Evolutionary conservation across 2,329 filamentous ascomycete species (phyloP).

Genomic region (Tothia fuscella): DNA sequence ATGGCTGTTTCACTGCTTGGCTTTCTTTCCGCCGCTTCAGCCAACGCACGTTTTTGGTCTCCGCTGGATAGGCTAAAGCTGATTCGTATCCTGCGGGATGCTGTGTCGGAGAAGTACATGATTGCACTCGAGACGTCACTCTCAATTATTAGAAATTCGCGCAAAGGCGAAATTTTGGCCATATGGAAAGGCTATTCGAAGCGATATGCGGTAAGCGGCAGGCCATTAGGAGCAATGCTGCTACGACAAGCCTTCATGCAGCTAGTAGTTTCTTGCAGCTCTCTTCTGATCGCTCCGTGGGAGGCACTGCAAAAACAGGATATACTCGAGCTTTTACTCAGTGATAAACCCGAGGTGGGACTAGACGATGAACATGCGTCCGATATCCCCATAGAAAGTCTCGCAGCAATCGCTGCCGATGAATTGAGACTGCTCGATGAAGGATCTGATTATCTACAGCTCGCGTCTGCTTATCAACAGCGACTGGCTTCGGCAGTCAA

Average conservation of each 20-base stretch:
- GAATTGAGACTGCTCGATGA: slow-evolving; percentile 82
- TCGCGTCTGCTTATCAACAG: slow-evolving; percentile 80
- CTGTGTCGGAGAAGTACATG: slow-evolving; percentile 76
- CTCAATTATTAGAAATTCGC: slow-evolving; percentile 76
- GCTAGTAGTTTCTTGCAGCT: slow-evolving; percentile 67
- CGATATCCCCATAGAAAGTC: slow-evolving; percentile 35
- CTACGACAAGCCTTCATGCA: slow-evolving; percentile 81
- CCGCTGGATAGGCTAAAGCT: slow-evolving; percentile 60
- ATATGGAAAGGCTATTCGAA: slow-evolving; percentile 83
- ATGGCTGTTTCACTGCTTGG: slow-evolving; percentile 79
- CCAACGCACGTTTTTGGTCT: slow-evolving; percentile 70
- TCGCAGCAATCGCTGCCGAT: slow-evolving; percentile 63
- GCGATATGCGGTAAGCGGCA: slow-evolving; percentile 66
- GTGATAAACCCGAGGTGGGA: slow-evolving; percentile 14
- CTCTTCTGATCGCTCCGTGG: slow-evolving; percentile 55
- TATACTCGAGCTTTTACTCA: slow-evolving; percentile 56
- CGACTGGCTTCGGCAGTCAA: slow-evolving; percentile 77
- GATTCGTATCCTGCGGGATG: slow-evolving; percentile 55
- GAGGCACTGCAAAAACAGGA: slow-evolving; percentile 48
- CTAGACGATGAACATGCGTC: slow-evolving; percentile 13
- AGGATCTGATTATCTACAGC: slow-evolving; percentile 76
- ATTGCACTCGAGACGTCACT: slow-evolving; percentile 80
- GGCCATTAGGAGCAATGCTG: slow-evolving; percentile 82
- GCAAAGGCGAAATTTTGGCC: slow-evolving; percentile 52
- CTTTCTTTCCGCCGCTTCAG: slow-evolving; percentile 72